Conservation (phyloP, 2,329 filamentous ascomycete species). For the Fusarium sp. region DNA sequence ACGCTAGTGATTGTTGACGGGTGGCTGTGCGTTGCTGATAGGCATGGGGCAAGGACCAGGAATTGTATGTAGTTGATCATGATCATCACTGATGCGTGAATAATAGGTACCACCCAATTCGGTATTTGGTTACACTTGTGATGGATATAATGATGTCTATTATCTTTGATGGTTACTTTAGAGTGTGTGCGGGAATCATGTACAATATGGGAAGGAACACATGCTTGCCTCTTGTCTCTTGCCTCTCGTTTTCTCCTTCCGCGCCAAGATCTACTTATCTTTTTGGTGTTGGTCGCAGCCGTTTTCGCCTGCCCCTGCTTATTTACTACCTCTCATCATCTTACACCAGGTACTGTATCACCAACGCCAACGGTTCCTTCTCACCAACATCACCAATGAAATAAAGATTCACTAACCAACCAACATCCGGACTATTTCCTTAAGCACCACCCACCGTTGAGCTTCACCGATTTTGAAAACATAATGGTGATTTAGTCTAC, state of each 20-base stretch:
- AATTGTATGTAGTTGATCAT: background rate
- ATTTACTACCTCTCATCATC: background rate
- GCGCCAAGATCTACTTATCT: background rate
- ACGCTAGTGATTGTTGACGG: constrained; percentile 12
- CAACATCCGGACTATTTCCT: background rate
- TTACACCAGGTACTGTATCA: constrained; percentile 11
- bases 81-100: constrained; percentile 1
- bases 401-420: constrained; percentile 26
- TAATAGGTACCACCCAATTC: constrained; percentile 5
- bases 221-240: constrained; percentile 2
- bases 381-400: constrained; percentile 30
- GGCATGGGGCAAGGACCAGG: constrained; percentile 8
- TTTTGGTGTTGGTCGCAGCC: constrained; percentile 28
- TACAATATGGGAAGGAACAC: background rate
- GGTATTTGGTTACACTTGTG: constrained; percentile 1
- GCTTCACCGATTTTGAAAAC: constrained; percentile 16
- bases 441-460: constrained; percentile 1
- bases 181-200: background rate
- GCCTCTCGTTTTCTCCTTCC: background rate
- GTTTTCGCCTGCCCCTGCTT: constrained; percentile 8
- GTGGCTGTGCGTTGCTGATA: constrained; percentile 35
- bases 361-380: constrained; percentile 13
- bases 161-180: background rate
- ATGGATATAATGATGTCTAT: constrained; percentile 10
- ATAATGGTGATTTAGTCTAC: background rate